Evolutionary conservation across 2,329 filamentous ascomycete species (phyloP).

Genomic region (Ophiostoma triangulosporum): DNA sequence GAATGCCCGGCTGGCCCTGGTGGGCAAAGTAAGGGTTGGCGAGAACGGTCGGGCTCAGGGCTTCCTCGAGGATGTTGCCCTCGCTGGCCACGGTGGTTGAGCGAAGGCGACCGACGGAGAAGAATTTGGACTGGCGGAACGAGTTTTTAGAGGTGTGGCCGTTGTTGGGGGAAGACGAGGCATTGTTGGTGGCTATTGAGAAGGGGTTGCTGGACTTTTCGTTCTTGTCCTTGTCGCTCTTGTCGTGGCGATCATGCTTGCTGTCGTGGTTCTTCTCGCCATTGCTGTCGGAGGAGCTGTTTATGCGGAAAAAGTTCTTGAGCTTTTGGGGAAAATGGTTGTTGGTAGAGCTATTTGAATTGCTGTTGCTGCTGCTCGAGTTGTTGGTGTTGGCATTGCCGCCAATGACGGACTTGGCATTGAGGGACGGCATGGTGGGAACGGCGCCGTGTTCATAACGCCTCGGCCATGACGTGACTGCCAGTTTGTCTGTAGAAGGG

Average conservation of each 20-base stretch:
- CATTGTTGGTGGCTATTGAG: background rate
- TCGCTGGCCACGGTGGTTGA: constrained; percentile 87
- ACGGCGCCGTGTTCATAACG: constrained; percentile 15
- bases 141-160: constrained; percentile 37
- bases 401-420: constrained; percentile 33
- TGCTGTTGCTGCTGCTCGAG: constrained; percentile 7
- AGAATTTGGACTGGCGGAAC: constrained; percentile 77
- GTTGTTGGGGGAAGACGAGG: background rate
- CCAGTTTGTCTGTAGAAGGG: constrained; percentile 7
- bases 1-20: constrained; percentile 82
- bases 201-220: constrained; percentile 1
- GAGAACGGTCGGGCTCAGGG: constrained; percentile 79
- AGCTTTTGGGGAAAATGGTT: constrained; percentile 53
- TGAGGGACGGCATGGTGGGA: constrained; percentile 24
- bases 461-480: constrained; percentile 15
- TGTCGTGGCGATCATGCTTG: constrained; percentile 17
- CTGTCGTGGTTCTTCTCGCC: constrained; percentile 24
- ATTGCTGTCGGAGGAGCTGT: constrained; percentile 25
- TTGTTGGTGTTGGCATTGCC: constrained; percentile 17
- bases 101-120: constrained; percentile 76
- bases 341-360: constrained; percentile 28
- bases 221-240: constrained; percentile 2
- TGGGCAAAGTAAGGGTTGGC: constrained; percentile 97
- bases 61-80: constrained; percentile 78
- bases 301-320: constrained; percentile 61